phyloP scores from a whole-genome alignment of 75 land plant species.

The Isoetes taiwanensis region DNA sequence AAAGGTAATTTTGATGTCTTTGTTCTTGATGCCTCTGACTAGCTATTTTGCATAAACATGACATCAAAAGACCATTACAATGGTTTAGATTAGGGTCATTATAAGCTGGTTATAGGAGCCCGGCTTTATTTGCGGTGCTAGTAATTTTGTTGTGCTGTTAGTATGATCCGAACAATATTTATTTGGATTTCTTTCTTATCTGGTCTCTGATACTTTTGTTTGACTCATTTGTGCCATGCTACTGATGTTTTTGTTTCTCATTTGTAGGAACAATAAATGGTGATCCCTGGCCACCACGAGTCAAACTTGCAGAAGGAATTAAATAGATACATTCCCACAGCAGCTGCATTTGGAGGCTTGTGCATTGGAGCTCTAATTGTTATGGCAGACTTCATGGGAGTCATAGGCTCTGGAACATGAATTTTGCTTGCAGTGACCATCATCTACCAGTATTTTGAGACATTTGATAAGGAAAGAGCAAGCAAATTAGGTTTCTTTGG shows the following conservation, averaged over 20 bases:
- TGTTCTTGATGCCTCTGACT: no score
- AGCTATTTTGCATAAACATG: no score
- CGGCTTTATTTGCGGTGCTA: no score
- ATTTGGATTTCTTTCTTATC: not conserved
- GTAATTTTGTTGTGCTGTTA: no score
- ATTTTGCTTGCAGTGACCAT: not conserved
- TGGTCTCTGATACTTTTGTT: no score
- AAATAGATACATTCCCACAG: no score
- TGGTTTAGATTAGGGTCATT: no score
- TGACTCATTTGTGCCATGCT: no score
- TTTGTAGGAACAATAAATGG: not conserved
- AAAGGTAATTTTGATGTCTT: no score
- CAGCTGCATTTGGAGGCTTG: not conserved
- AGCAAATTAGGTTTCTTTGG: not conserved
- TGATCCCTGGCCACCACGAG: not conserved
- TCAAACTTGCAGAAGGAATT: not conserved
- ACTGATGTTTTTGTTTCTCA: not conserved
- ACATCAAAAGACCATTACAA: no score
- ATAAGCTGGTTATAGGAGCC: no score
- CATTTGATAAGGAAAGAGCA: not conserved
- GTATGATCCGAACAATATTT: no score
- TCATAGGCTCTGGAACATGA: not conserved
- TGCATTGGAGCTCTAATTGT: not conserved
- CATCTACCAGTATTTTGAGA: not conserved
- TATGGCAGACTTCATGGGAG: not conserved